Conservation (phyloP, 2,329 filamentous ascomycete species). For the Teratosphaeriaceae sp. region DNA sequence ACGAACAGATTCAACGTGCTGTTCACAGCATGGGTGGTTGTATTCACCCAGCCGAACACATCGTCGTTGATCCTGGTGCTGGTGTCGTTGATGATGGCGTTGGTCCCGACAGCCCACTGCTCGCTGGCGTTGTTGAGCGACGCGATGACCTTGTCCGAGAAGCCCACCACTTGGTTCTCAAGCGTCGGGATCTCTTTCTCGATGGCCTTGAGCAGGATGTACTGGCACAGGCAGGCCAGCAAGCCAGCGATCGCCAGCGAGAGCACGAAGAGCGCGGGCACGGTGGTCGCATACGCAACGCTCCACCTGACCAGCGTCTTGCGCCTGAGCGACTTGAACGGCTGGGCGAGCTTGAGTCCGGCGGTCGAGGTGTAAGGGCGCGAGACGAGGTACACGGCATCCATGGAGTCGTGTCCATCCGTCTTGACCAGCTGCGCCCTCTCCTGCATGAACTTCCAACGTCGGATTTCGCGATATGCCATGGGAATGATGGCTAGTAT, state of each 20-base stretch:
- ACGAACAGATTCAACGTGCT: slow-evolving; percentile 78
- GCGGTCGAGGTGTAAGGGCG: slow-evolving; percentile 66
- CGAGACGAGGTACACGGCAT: slow-evolving; percentile 81
- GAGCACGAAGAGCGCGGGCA: slow-evolving; percentile 78
- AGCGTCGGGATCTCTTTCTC: slow-evolving; percentile 71
- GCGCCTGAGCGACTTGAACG: slow-evolving; percentile 56
- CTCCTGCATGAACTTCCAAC: slow-evolving; percentile 67
- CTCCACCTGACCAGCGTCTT: slow-evolving; percentile 75
- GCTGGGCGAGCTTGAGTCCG: slow-evolving; percentile 64
- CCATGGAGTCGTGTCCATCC: slow-evolving; percentile 69
- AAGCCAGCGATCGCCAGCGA: slow-evolving; percentile 76
- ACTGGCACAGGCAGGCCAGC: slow-evolving; percentile 76
- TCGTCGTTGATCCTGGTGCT: slow-evolving; percentile 72
- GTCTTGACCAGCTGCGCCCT: slow-evolving; percentile 60
- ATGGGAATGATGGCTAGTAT: slow-evolving; percentile 69
- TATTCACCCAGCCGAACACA: slow-evolving; percentile 80
- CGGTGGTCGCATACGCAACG: slow-evolving; percentile 78
- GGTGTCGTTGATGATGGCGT: slow-evolving; percentile 60
- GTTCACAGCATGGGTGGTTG: slow-evolving; percentile 75
- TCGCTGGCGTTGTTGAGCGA: slow-evolving; percentile 66
- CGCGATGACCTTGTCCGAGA: slow-evolving; percentile 70
- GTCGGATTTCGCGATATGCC: slow-evolving; percentile 70
- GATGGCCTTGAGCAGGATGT: slow-evolving; percentile 65
- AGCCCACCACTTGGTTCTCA: slow-evolving; percentile 66
- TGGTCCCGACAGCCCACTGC: slow-evolving; percentile 70